phyloP scores from a whole-genome alignment of 495 filamentous ascomycete species.

The Penicillium atrosanguineum region DNA sequence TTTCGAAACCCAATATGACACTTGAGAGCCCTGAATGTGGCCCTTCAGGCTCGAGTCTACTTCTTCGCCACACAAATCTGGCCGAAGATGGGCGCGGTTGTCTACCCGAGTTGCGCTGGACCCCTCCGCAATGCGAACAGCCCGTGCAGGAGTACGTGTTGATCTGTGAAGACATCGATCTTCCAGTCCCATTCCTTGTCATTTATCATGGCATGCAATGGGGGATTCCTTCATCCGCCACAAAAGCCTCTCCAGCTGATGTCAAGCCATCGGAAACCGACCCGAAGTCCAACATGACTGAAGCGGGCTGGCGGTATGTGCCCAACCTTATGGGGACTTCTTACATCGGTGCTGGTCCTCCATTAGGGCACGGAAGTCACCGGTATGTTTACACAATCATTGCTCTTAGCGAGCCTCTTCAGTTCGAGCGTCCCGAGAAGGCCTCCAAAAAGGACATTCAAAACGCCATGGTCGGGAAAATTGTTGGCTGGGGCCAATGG shows the following conservation, averaged over 20 bases:
- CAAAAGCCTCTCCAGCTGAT: slow-evolving; percentile 28
- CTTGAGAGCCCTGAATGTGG: slow-evolving; percentile 43
- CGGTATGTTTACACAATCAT: slow-evolving; percentile 51
- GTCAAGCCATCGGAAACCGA: slow-evolving; percentile 23
- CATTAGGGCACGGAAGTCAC: slow-evolving; percentile 47
- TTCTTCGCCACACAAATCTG: slow-evolving; percentile 33
- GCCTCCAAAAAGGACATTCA: slow-evolving; percentile 43
- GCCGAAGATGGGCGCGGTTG: slow-evolving; percentile 34
- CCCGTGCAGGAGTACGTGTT: slow-evolving; percentile 47
- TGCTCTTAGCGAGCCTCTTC: slow-evolving; percentile 40
- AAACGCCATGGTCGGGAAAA: slow-evolving; percentile 43
- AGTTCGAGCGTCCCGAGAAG: slow-evolving; percentile 26
- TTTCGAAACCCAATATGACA: slow-evolving; percentile 39
- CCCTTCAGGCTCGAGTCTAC: slow-evolving; percentile 33
- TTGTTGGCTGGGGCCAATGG: slow-evolving; percentile 52
- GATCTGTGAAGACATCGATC: slow-evolving; percentile 51
- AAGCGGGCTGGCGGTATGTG: slow-evolving; percentile 43
- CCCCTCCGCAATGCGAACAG: slow-evolving; percentile 12
- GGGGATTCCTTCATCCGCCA: slow-evolving; percentile 36
- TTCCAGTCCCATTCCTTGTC: slow-evolving; percentile 42
- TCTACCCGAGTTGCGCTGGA: slow-evolving; percentile 44
- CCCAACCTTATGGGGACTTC: slow-evolving; percentile 27
- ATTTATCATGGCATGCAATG: slow-evolving; percentile 48
- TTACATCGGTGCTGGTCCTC: slow-evolving; percentile 41
- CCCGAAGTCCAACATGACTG: slow-evolving; percentile 14